Base-by-base conservation (phyloP, 768 basidiomycete genomes). In the Naematelia encephala region DNA sequence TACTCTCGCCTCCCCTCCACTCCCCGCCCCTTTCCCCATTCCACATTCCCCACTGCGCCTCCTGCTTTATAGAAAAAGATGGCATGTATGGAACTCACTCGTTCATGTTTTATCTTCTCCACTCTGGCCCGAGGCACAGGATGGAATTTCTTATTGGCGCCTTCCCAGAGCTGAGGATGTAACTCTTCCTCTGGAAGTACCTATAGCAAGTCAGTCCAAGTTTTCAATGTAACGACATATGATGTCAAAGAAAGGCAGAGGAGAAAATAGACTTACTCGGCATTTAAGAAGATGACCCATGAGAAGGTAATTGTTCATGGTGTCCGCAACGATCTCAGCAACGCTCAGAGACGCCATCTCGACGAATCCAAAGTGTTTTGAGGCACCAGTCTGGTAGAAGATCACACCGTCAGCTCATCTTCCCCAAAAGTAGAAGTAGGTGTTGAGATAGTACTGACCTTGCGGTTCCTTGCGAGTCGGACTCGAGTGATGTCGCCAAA, bases 221-320 rank as follows among this genome's bases (percentile, higher is more conserved):
- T n/a, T n/a, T n/a, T n/a, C n/a, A n/a, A n/a, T n/a, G n/a, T n/a
- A n/a, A n/a, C n/a, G n/a, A n/a, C n/a, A n/a, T n/a, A n/a, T 16
- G 34, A 39, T 8, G 8, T 8, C 8, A 39, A 39, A 16, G 34
- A 39, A 39, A 39, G 34, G 34, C 26, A 43, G 34, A 45, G n/a
- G 12, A 2, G n/a, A 34, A 12, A 12, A n/a, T 21, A 8, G 4
- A 67, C 76, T 59, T 42, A 78, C 77, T 29, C 68, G 88, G 81
- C 94, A 98, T 45, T 84, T 85, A 56, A 99, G 82, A 63, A 99
- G 88, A 73, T 96, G 94, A 5, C 94, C 93, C 82, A 88, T 84
- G 63, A 99, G 82, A 39, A 99, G 83, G 78, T 97, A 99, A 80
- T 96, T 98, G 82, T 99, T 86, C 96, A 98, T 98, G 46, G 94